Percentiles rank a stretch among this genome's conserved stretches.
phyloP scores from a whole-genome alignment of 192 early-diverging fungal genomes.

The Coemansia sp. region DNA sequence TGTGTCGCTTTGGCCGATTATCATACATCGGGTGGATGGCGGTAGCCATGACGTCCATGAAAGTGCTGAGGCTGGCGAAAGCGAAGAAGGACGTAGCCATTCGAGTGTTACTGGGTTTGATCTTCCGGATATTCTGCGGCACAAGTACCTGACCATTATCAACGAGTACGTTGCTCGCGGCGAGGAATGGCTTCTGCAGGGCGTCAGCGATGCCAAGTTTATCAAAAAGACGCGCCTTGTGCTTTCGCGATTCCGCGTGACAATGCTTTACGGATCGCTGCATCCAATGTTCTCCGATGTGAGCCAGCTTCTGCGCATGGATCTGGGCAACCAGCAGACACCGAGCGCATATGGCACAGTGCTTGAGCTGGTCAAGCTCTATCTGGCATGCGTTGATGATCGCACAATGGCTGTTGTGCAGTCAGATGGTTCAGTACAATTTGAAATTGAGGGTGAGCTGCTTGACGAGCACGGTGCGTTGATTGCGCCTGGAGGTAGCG shows the following conservation, averaged over 20 bases:
- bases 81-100: background rate
- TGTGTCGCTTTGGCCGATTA: conserved; percentile 26
- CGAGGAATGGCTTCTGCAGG: conserved; percentile 31
- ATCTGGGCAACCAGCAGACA: conserved; percentile 14
- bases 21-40: conserved; percentile 13
- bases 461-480: conserved; percentile 20
- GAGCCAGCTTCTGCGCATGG: background rate
- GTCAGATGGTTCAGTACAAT: conserved; percentile 26
- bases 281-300: conserved; percentile 27
- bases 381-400: conserved; percentile 42
- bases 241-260: conserved; percentile 46
- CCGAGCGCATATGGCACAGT: conserved; percentile 43
- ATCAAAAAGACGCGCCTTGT: conserved; percentile 12
- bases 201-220: conserved; percentile 11
- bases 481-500: conserved; percentile 4
- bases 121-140: conserved; percentile 53
- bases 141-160: conserved; percentile 34
- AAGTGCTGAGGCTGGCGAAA: background rate
- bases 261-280: conserved; percentile 43
- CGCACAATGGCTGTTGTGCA: conserved; percentile 19
- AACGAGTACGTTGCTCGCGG: conserved; percentile 45
- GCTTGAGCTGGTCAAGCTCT: conserved; percentile 34
- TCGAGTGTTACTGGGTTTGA: conserved; percentile 10
- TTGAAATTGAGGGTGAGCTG: conserved; percentile 24
- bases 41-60: background rate